phyloP scores from a whole-genome alignment of 2,329 filamentous ascomycete genomes.

The Ophiosphaerella herpotricha region DNA sequence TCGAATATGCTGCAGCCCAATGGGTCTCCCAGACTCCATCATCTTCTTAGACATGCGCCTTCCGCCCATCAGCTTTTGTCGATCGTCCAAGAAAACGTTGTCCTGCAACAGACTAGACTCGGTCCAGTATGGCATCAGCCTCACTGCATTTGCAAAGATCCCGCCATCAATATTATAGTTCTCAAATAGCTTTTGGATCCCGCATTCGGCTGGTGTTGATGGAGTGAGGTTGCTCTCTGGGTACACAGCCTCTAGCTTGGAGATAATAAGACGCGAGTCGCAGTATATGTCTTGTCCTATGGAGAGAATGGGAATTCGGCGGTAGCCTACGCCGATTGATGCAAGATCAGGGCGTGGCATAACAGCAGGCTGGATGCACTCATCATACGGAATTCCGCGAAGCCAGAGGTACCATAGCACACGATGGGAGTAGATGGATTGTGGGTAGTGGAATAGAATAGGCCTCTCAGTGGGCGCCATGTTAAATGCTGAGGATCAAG shows the following conservation, averaged over 20 bases:
- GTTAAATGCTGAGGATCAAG: not conserved
- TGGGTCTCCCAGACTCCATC: conserved; percentile 54
- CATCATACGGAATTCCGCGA: conserved; percentile 66
- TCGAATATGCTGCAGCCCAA: conserved; percentile 61
- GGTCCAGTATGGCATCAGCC: conserved; percentile 62
- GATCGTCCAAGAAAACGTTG: conserved; percentile 64
- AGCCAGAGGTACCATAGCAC: conserved; percentile 71
- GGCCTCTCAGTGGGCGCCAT: conserved; percentile 49
- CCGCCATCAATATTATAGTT: conserved; percentile 61
- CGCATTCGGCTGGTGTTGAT: conserved; percentile 44
- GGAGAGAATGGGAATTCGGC: conserved; percentile 41
- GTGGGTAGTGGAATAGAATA: conserved; percentile 68
- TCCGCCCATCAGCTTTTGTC: conserved; percentile 52
- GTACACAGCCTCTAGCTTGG: conserved; percentile 31
- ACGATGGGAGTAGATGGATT: conserved; percentile 67
- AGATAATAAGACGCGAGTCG: conserved; percentile 39
- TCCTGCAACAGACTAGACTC: conserved; percentile 61
- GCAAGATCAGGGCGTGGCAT: conserved; percentile 39
- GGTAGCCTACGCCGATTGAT: conserved; percentile 43
- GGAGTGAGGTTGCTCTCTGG: conserved; percentile 19
- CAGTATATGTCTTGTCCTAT: conserved; percentile 40
- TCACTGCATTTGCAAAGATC: conserved; percentile 59
- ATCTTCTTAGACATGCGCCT: conserved; percentile 47
- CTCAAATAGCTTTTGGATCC: conserved; percentile 61
- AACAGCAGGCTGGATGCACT: conserved; percentile 66